Conservation (phyloP, 768 basidiomycete species). For the Lactarius sanguifluus region DNA sequence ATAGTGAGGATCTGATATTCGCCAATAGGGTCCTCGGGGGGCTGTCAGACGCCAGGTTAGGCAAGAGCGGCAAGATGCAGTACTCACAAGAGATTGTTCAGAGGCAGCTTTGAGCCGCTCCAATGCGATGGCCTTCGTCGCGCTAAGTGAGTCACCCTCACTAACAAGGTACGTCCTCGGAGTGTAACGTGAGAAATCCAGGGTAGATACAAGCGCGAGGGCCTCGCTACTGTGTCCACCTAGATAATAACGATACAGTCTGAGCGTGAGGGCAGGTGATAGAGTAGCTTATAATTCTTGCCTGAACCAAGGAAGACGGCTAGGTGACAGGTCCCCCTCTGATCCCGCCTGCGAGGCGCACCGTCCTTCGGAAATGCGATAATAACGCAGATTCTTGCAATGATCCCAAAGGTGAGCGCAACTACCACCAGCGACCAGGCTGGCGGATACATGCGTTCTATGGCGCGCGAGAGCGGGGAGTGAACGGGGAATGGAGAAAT, state of each 20-base stretch:
- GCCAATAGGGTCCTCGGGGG: conserved; percentile 13
- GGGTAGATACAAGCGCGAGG: conserved; percentile 62
- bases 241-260: conserved; percentile 36
- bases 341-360: conserved; percentile 22
- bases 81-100: conserved; percentile 28
- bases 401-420: conserved; percentile 7
- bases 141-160: conserved; percentile 78
- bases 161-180: conserved; percentile 80
- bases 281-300: conserved; percentile 35
- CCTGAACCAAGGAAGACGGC: conserved; percentile 95
- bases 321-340: conserved; percentile 44
- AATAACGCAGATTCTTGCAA: conserved; percentile 30
- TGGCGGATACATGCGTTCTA: conserved; percentile 5
- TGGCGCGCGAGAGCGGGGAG: neutral
- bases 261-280: conserved; percentile 18
- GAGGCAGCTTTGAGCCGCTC: conserved; percentile 47
- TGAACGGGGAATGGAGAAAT: neutral
- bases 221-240: conserved; percentile 96
- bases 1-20: conserved; percentile 60
- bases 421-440: conserved; percentile 1
- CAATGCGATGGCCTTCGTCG: conserved; percentile 62
- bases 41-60: neutral
- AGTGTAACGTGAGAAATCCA: conserved; percentile 74
- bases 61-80: neutral
- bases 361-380: conserved; percentile 30